Base-by-base conservation (phyloP, 805 yeast genomes). In the Candida sithepensis region DNA sequence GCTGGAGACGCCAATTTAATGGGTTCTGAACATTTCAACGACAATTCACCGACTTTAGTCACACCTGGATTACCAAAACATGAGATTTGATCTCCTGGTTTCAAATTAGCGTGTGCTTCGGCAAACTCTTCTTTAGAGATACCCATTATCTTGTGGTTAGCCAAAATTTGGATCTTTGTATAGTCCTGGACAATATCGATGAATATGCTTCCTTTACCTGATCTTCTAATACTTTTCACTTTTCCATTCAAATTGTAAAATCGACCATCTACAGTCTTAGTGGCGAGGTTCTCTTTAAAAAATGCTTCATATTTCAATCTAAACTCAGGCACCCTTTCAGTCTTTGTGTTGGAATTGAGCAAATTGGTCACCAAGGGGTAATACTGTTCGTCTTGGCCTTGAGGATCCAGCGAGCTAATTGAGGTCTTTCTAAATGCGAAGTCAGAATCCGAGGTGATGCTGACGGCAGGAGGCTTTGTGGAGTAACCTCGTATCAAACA, bases 11-110 rank as follows among this genome's bases (percentile, higher is more conserved):
- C 73, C 12, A 89, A 64, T 22, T 43, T 50, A 2, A 87, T 62
- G 2, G 81, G 74, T n/a, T 60, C 49, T 0, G 67, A 65, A 12
- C 83, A 73, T 52, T 85, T 80, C 44, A 92, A 59, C 1, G 96
- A 84, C 7, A 90, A 67, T 54, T 91, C 96, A 0, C 92, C 94
- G 3, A 81, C 79, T 46, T 83, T 81, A 0, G 97, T 88, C 2
- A 77, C 63, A 22, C 92, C 88, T 0, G 97, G 90, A 21, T 56
- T 61, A 0, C 99, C 99, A 3, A 66, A 57, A 21, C 84, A 79
- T 7, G 78, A 67, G 3, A 92, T 68, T 39, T 75, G 77, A 59
- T 92, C 99, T 0, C 97, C 97, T 20, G 77, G 76, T 42, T 84
- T 72, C 36, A 89, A 66, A 26, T 67, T 60, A 3, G 62, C 61